Evolutionary conservation across 805 yeast species (phyloP).

Genomic region (Metschnikowia lochheadii): DNA sequence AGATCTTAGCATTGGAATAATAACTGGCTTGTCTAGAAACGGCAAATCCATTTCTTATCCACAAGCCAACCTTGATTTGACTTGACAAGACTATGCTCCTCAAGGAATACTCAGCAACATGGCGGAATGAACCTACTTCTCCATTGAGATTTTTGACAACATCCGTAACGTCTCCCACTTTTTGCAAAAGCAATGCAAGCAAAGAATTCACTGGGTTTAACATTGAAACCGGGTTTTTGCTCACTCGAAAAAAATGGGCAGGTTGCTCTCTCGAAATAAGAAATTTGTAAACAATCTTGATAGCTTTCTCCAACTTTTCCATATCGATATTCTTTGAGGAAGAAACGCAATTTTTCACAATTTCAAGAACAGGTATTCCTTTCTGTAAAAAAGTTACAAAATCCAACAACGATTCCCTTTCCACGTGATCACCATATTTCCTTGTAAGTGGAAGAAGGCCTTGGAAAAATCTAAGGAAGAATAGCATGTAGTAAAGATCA

Average conservation of each 20-base stretch:
- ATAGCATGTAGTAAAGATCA: constrained; percentile 39
- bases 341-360: constrained; percentile 34
- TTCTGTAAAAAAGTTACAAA: constrained; percentile 49
- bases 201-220: constrained; percentile 58
- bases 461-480: constrained; percentile 53
- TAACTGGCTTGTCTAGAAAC: constrained; percentile 48
- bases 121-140: constrained; percentile 25
- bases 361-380: constrained; percentile 41
- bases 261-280: constrained; percentile 23
- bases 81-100: constrained; percentile 57
- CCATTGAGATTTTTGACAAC: background rate
- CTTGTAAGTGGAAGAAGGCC: constrained; percentile 54
- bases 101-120: constrained; percentile 53
- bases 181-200: constrained; percentile 42
- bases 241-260: constrained; percentile 32
- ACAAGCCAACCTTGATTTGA: constrained; percentile 60
- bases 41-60: constrained; percentile 70
- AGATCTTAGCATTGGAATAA: constrained; percentile 41
- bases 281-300: constrained; percentile 26
- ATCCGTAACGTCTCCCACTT: constrained; percentile 19
- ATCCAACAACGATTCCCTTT: constrained; percentile 45
- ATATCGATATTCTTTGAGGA: constrained; percentile 34
- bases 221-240: constrained; percentile 50
- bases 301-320: constrained; percentile 33
- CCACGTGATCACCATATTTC: constrained; percentile 67